Base-by-base conservation (phyloP, 2,329 filamentous ascomycete genomes). In the Aspergillus oerlinghausenensis region DNA sequence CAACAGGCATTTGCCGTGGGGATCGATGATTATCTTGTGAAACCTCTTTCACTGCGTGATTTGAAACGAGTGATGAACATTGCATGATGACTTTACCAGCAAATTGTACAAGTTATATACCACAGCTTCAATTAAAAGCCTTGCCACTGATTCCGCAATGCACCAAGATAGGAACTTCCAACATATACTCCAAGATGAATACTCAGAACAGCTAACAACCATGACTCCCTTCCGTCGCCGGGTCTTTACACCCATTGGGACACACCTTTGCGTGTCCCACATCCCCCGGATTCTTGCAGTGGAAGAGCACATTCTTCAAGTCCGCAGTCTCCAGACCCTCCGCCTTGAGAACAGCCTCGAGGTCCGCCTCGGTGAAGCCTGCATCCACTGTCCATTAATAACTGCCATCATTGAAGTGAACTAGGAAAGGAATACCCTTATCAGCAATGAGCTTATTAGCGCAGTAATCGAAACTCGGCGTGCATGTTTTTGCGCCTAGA, bases 401-500 rank as follows among this genome's bases (percentile, higher is more conserved):
- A 4, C 4, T 35, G 29, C 11, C 29, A 35, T 14, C 23, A 23
- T 23, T 3, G 23, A 23, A 23, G 3, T 23, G 23, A 3, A 4
- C 23, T 3, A 23, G 23, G 11, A 35, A 17, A 35, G 28, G 57
- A 49, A 48, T 54, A 72, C 70, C 70, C 49, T 72, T 70, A 2
- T 61, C 61, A 17, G 65, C 61, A 21, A 70, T 63, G 26, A 72
- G 56, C 10, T 62, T 58, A 28, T 64, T 62, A 1, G 70, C 65
- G 57, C 70, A 72, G 55, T 72, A 72, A 51, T 72, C 70, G 51
- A 72, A 72, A 56, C 70, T 72, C 6, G 70, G 70, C 0, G 68
- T 71, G 51, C 70, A 72, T 19, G 67, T 63, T 53, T 71, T 71
- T 8, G 63, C 60, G 9, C 69, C 67, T 4, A 70, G 28, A 14